Evolutionary conservation across 2,329 filamentous ascomycete species (phyloP).

Genomic region (Colletotrichum sp.): DNA sequence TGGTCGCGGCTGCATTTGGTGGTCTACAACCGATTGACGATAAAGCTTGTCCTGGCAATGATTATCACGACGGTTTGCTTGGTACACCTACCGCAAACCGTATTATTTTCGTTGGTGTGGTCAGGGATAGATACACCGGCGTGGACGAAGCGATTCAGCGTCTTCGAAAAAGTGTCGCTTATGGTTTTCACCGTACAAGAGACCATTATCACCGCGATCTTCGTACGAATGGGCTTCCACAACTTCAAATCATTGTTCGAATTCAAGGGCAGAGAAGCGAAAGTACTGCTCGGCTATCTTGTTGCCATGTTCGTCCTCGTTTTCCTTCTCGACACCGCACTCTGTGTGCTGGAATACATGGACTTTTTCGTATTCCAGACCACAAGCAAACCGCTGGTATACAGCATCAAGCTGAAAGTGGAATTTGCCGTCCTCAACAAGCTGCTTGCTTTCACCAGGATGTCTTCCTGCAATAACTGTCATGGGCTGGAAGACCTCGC

Average conservation of each 20-base stretch:
- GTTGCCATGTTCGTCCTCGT: constrained; percentile 43
- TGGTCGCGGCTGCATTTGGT: constrained; percentile 61
- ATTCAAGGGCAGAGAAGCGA: constrained; percentile 4
- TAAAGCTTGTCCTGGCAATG: constrained; percentile 46
- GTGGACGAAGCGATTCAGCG: constrained; percentile 35
- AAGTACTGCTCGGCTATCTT: constrained; percentile 39
- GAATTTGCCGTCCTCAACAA: constrained; percentile 55
- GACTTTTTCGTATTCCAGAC: constrained; percentile 32
- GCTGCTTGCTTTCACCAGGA: constrained; percentile 20
- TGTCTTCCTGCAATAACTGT: constrained; percentile 1
- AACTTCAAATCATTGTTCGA: constrained; percentile 13
- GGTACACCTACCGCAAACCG: constrained; percentile 52
- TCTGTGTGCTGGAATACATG: constrained; percentile 42
- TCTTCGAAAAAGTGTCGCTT: constrained; percentile 60
- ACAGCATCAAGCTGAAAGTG: constrained; percentile 34
- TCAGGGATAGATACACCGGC: constrained; percentile 33
- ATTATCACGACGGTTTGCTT: constrained; percentile 55
- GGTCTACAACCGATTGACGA: constrained; percentile 30
- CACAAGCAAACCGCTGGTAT: constrained; percentile 14
- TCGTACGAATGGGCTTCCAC: constrained; percentile 40
- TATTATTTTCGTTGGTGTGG: constrained; percentile 55
- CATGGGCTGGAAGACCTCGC: neutral
- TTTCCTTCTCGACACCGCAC: constrained; percentile 40
- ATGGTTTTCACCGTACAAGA: constrained; percentile 62
- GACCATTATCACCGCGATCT: constrained; percentile 49